Evolutionary conservation across 2,329 filamentous ascomycete species (phyloP).

Genomic region (Botrytis paeoniae): DNA sequence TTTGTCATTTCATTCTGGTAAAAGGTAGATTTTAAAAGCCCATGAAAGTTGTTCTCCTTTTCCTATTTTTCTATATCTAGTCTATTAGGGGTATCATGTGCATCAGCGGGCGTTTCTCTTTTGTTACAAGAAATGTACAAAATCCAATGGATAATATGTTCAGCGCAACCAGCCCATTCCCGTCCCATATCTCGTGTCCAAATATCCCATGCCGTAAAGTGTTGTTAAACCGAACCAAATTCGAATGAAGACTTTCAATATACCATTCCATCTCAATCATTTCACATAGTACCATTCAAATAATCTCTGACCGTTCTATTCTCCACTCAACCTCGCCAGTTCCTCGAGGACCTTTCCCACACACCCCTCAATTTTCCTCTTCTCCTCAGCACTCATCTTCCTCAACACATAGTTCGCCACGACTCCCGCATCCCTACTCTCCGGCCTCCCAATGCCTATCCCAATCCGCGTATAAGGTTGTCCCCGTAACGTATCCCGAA

Average conservation of each 20-base stretch:
- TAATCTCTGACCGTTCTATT: neutral
- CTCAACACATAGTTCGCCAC: conserved; percentile 77
- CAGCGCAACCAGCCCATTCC: neutral
- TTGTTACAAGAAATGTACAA: conserved; percentile 13
- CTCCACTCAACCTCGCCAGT: conserved; percentile 28
- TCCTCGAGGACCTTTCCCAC: conserved; percentile 32
- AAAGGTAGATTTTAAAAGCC: conserved; percentile 1
- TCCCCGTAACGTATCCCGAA: conserved; percentile 50
- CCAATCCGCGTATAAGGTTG: conserved; percentile 59
- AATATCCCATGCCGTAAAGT: neutral
- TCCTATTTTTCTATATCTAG: conserved; percentile 1
- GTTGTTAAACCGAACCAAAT: neutral
- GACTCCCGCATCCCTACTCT: conserved; percentile 59
- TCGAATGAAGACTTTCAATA: neutral
- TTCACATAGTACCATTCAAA: neutral
- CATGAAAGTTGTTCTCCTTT: neutral
- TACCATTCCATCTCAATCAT: neutral
- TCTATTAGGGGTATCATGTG: conserved; percentile 15
- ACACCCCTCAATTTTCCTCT: conserved; percentile 32
- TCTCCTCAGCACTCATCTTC: conserved; percentile 36
- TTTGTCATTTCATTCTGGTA: conserved; percentile 14
- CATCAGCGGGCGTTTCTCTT: conserved; percentile 10
- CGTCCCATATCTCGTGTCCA: neutral
- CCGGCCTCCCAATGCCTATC: conserved; percentile 83
- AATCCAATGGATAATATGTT: neutral